These are phyloP conservation scores for Porpolomopsis calyptriformis DNA, from an alignment of 768 basidiomycete species.

Conservation along the genomic window DNA sequence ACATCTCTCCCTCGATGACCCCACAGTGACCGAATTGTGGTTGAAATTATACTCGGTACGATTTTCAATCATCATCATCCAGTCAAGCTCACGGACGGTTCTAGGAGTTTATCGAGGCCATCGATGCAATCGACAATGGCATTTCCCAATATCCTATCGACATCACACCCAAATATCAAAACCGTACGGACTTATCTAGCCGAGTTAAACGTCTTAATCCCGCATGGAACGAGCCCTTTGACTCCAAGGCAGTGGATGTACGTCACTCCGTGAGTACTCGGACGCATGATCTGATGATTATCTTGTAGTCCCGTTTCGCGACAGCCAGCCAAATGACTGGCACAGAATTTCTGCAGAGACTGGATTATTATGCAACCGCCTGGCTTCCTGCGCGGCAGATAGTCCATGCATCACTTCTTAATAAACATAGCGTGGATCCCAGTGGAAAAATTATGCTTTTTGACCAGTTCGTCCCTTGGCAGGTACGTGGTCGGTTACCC, in stretches of 20 bases:
- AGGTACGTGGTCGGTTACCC: conserved; percentile 34
- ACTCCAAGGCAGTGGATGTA: conserved; percentile 64
- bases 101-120: conserved; percentile 87
- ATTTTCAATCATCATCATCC: neutral
- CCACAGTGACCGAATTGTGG: conserved; percentile 68
- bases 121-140: conserved; percentile 94
- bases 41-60: conserved; percentile 77
- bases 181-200: conserved; percentile 72
- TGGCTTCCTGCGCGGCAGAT: conserved; percentile 90
- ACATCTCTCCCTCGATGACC: conserved; percentile 40
- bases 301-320: conserved; percentile 52
- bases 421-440: conserved; percentile 53
- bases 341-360: conserved; percentile 66
- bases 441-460: conserved; percentile 74
- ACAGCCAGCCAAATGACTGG: conserved; percentile 78
- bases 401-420: conserved; percentile 47
- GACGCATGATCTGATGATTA: neutral
- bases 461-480: conserved; percentile 78
- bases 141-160: conserved; percentile 69
- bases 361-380: conserved; percentile 76
- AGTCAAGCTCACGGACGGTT: neutral
- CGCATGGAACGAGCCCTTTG: conserved; percentile 77
- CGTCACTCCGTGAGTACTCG: conserved; percentile 17
- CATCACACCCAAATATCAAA: conserved; percentile 59
- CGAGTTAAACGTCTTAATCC: conserved; percentile 83